A percentile compares a stretch with the other conserved stretches of the same genome.
These are phyloP conservation scores for Uronychia binucleata DNA, from an alignment of 73 alveolate species.

Conservation along the genomic window DNA sequence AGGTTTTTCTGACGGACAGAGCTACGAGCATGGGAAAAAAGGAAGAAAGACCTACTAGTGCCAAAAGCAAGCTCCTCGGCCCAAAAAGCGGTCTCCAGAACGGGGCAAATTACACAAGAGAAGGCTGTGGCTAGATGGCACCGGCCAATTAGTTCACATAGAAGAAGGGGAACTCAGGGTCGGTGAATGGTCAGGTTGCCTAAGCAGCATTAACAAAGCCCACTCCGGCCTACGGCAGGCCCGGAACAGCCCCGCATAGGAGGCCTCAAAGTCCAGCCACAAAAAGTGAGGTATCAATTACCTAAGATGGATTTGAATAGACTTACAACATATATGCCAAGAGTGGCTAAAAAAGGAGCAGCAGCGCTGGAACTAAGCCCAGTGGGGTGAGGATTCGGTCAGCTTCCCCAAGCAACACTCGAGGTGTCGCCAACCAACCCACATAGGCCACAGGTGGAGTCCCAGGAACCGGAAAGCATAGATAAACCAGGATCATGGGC, in stretches of 20 bases:
- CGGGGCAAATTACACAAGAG: too few relatives aligned
- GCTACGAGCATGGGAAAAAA: neutral
- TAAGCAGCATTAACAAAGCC: neutral
- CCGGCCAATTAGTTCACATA: too few relatives aligned
- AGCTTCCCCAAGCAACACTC: constrained; percentile 4
- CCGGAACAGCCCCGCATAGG: constrained; percentile 6
- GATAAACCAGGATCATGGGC: neutral
- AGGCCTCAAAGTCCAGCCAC: constrained; percentile 3
- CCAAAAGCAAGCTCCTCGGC: neutral
- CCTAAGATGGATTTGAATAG: neutral
- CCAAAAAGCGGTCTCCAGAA: too few relatives aligned
- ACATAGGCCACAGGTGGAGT: neutral
- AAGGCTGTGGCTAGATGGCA: too few relatives aligned
- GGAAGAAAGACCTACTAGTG: neutral
- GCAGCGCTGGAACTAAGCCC: neutral
- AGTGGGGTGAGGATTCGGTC: neutral
- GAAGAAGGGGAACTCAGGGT: neutral
- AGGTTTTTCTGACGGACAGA: neutral
- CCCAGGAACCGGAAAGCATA: neutral
- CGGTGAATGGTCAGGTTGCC: neutral
- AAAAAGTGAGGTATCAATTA: neutral
- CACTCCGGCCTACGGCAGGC: neutral
- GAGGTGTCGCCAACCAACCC: neutral
- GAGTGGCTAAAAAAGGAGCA: neutral
- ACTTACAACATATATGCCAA: neutral